Conservation (phyloP, 2,329 filamentous ascomycete species). For the Neopestalotiopsis sp. region DNA sequence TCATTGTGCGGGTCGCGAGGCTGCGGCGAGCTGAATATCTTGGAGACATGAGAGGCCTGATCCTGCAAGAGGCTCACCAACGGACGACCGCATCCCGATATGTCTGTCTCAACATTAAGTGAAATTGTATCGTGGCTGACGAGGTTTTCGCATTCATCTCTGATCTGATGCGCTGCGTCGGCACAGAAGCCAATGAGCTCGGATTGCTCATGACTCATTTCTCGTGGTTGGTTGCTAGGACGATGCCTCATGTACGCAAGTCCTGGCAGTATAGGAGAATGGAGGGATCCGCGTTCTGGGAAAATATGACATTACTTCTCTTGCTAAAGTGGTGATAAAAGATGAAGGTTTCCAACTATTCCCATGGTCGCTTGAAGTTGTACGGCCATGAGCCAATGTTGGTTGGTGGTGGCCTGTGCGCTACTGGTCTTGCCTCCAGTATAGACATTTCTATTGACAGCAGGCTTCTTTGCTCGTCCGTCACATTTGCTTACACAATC, state of each 20-base stretch:
- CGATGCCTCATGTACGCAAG: no score
- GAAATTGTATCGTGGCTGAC: neutral
- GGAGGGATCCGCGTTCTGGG: no score
- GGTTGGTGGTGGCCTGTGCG: neutral
- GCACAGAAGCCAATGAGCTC: slow-evolving; percentile 6
- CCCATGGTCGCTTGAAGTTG: neutral
- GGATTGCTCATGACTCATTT: neutral
- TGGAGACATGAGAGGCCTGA: slow-evolving; percentile 13
- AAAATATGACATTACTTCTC: no score
- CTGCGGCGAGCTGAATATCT: neutral
- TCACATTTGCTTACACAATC: neutral
- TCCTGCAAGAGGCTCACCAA: slow-evolving; percentile 19
- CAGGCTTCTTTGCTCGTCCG: neutral
- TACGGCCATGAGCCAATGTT: neutral
- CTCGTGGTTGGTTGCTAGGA: neutral
- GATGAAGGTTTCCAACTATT: neutral
- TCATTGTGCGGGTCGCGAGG: neutral
- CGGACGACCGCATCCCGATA: slow-evolving; percentile 16
- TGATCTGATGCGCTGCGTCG: slow-evolving; percentile 17
- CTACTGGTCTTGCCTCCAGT: neutral
- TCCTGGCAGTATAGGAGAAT: no score
- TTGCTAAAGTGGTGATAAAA: neutral
- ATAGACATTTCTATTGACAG: neutral
- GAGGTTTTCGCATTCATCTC: slow-evolving; percentile 13
- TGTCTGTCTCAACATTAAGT: neutral